Evolutionary conservation across 805 yeast species (phyloP), one percentile per base, ranked within the genome.

Genomic region (Candida caryicola): DNA sequence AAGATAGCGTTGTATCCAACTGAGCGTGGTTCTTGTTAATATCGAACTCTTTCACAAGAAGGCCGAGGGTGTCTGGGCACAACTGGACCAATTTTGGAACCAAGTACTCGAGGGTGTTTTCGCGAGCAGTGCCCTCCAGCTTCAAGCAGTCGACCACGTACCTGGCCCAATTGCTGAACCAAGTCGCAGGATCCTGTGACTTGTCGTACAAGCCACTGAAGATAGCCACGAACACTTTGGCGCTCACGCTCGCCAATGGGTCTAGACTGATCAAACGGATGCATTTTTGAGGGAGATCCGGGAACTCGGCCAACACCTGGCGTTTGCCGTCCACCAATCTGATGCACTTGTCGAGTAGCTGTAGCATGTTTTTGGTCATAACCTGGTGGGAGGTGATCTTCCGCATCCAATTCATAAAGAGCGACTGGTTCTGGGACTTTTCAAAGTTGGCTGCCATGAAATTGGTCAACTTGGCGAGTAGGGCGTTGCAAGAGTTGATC

Each of bases 231-330:
- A 82, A 40, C 13, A 81, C 69, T 50, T 78, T 82, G n/a, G 85
- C 81, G 14, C 79, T 69, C 2, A 82, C 74, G 43, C 79, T 84
- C 0, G 93, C 82, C 39, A 87, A 55, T 0, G 87, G 74, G 46
- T 76, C 79, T 1, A 80, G 69, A 45, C 66, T 60, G 63, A 84
- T 79, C 13, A 69, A 57, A 2, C 60, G 49, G 10, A 84, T 52
- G n/a, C 84, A 71, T 7, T 61, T 61, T 2, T 47, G 47, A 3
- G 79, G 58, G 42, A 84, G 78, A 1, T 46, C 31, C 1, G 84
- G 79, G 25, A 69, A 69, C 4, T 56, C 38, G 1, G 53, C 45
- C 2, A 81, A 36, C 7, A 87, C 60, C 35, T 54, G 60, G 23
- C 51, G 49, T 0, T 58, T 49, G 5, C 73, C 60, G 13, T 74